Percentiles rank a stretch among this genome's conserved stretches.
Evolutionary conservation across 768 basidiomycete genomes (phyloP).

Genomic region (Coprinellus micaceus): DNA sequence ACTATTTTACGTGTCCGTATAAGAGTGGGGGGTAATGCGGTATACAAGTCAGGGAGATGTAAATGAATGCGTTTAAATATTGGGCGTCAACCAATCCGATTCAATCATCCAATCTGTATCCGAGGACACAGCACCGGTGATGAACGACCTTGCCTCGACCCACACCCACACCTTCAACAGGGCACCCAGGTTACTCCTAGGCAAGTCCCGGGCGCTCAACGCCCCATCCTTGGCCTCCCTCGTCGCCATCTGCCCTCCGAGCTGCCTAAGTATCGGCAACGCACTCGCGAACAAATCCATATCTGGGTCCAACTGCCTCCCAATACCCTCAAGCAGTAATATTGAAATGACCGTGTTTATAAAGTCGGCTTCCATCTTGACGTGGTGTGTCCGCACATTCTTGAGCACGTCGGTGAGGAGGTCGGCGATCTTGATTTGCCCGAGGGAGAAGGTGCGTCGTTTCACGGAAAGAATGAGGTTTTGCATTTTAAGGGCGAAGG

Average conservation of each 20-base stretch:
- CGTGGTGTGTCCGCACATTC: constrained; percentile 86
- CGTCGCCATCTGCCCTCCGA: constrained; percentile 84
- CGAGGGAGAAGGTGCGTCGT: constrained; percentile 93
- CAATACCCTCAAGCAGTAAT: constrained; percentile 91
- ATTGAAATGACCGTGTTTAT: constrained; percentile 97
- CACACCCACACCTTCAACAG: constrained; percentile 96
- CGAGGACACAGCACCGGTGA: constrained; percentile 70
- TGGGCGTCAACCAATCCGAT: constrained; percentile 62
- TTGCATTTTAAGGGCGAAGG: constrained; percentile 97
- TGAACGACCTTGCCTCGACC: constrained; percentile 88
- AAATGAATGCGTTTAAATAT: constrained; percentile 18
- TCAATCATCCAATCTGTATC: constrained; percentile 85
- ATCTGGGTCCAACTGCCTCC: constrained; percentile 85
- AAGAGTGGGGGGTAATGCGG: neutral
- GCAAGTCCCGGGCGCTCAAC: constrained; percentile 49
- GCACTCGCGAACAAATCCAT: constrained; percentile 96
- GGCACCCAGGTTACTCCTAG: constrained; percentile 71
- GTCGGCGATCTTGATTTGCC: constrained; percentile 95
- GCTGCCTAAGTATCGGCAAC: constrained; percentile 85
- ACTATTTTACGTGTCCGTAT: neutral
- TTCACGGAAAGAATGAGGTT: constrained; percentile 91
- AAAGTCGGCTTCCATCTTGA: constrained; percentile 98
- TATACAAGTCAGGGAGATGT: neutral
- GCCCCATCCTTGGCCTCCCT: constrained; percentile 40
- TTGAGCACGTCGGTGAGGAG: constrained; percentile 85